Evolutionary conservation across 2,329 filamentous ascomycete species (phyloP).

Genomic region (Botrytis paeoniae): DNA sequence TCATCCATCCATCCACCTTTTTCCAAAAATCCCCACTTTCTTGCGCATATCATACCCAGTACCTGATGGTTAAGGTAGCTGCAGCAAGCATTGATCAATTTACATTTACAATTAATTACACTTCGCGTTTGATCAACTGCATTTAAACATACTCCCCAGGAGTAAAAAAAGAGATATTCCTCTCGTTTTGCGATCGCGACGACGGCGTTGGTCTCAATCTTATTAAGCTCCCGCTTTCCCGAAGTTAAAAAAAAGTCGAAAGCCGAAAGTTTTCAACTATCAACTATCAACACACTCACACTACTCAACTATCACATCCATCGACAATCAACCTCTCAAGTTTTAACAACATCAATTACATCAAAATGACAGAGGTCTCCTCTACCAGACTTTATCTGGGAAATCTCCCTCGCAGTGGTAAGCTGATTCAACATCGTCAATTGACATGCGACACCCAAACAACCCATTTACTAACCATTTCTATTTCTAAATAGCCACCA

Average conservation of each 20-base stretch:
- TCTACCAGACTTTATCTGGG: conserved; percentile 94
- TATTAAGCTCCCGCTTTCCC: not conserved
- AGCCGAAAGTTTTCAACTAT: conserved; percentile 2
- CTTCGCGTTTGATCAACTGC: not conserved
- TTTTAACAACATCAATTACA: conserved; percentile 13
- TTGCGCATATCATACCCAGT: conserved; percentile 18
- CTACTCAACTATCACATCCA: not conserved
- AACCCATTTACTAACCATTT: not conserved
- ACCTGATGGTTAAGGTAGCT: conserved; percentile 17
- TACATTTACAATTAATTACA: conserved; percentile 12
- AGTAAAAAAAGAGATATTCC: not conserved
- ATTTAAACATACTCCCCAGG: not conserved
- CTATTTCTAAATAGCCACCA: conserved; percentile 68
- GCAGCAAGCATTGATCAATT: conserved; percentile 18
- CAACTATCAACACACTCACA: not conserved
- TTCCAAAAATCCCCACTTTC: conserved; percentile 16
- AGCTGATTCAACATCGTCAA: conserved; percentile 39
- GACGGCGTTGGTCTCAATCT: not conserved
- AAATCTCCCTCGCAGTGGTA: conserved; percentile 95
- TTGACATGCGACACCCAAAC: conserved; percentile 1
- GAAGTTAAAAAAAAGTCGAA: not conserved
- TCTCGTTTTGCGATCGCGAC: conserved; percentile 7
- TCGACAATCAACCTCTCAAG: conserved; percentile 2
- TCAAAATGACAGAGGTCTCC: conserved; percentile 76
- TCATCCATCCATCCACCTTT: conserved; percentile 12